Conservation (phyloP, 1,284 basidiomycete genomes). For the Pseudozyma pruni region DNA sequence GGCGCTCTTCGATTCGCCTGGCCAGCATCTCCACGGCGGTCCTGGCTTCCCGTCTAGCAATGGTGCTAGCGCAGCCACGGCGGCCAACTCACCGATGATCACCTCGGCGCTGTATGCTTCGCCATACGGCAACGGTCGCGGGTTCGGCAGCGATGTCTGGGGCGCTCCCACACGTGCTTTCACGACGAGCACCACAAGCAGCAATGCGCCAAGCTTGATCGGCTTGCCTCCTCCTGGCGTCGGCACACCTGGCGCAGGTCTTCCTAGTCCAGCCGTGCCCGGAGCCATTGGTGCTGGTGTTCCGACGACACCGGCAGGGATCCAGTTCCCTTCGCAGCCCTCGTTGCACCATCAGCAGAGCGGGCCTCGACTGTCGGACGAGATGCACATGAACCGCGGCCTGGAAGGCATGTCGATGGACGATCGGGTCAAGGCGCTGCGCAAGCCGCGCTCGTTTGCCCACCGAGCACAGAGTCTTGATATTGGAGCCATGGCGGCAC, state of each 20-base stretch:
- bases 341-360: slow-evolving; percentile 33
- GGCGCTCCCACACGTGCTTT: slow-evolving; percentile 56
- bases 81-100: slow-evolving; percentile 52
- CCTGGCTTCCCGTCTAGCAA: slow-evolving; percentile 58
- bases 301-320: slow-evolving; percentile 18
- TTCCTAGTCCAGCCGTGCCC: slow-evolving; percentile 27
- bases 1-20: slow-evolving; percentile 79
- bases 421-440: slow-evolving; percentile 50
- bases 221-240: slow-evolving; percentile 34
- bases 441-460: slow-evolving; percentile 59
- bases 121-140: slow-evolving; percentile 54
- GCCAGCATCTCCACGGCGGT: slow-evolving; percentile 68
- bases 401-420: slow-evolving; percentile 53
- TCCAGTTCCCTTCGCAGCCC: slow-evolving; percentile 52
- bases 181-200: slow-evolving; percentile 38
- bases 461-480: slow-evolving; percentile 62
- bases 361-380: slow-evolving; percentile 47
- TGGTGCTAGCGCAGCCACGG: slow-evolving; percentile 26
- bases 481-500: slow-evolving; percentile 55
- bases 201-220: slow-evolving; percentile 36
- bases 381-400: slow-evolving; percentile 42
- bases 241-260: slow-evolving; percentile 18
- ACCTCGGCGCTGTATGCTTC: slow-evolving; percentile 62
- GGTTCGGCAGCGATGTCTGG: slow-evolving; percentile 63
- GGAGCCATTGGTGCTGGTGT: slow-evolving; percentile 21